phyloP scores from a whole-genome alignment of 306 rosid species.

The Prosopis cineraria region DNA sequence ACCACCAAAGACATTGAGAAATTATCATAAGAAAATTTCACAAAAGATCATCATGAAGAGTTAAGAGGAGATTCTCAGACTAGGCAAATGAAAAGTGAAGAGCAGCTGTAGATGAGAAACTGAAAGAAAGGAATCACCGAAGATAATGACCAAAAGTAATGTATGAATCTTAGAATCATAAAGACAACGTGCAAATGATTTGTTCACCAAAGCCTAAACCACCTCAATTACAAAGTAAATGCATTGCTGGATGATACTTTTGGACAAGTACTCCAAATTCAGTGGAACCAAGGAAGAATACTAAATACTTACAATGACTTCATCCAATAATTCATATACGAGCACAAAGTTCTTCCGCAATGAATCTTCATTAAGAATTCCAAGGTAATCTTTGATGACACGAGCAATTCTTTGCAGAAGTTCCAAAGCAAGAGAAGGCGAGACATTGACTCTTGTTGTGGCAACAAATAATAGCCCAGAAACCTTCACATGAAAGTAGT shows the following conservation, averaged over 20 bases:
- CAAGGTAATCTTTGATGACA: conserved; percentile 88
- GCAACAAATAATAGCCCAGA: conserved; percentile 89
- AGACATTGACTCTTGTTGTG: conserved; percentile 72
- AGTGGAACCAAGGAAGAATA: conserved; percentile 7
- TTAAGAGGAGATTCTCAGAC: neutral
- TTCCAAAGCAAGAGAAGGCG: conserved; percentile 86
- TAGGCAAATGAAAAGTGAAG: conserved; percentile 5
- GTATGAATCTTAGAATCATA: neutral
- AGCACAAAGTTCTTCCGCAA: conserved; percentile 90
- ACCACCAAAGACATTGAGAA: neutral
- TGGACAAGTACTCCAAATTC: conserved; percentile 5
- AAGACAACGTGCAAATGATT: neutral
- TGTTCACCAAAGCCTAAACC: neutral
- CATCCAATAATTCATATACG: conserved; percentile 93
- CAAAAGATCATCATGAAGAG: neutral
- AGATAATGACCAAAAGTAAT: neutral
- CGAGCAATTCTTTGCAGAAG: conserved; percentile 88
- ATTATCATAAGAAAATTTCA: neutral
- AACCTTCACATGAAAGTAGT: conserved; percentile 91
- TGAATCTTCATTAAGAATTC: conserved; percentile 89
- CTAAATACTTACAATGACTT: conserved; percentile 71
- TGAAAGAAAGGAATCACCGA: neutral
- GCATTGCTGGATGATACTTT: neutral
- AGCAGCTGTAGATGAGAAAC: neutral
- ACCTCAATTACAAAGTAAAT: neutral